Percentiles rank a stretch among this genome's conserved stretches.
Evolutionary conservation across 805 yeast genomes (phyloP).

Genomic region (Metschnikowia reukaufii): DNA sequence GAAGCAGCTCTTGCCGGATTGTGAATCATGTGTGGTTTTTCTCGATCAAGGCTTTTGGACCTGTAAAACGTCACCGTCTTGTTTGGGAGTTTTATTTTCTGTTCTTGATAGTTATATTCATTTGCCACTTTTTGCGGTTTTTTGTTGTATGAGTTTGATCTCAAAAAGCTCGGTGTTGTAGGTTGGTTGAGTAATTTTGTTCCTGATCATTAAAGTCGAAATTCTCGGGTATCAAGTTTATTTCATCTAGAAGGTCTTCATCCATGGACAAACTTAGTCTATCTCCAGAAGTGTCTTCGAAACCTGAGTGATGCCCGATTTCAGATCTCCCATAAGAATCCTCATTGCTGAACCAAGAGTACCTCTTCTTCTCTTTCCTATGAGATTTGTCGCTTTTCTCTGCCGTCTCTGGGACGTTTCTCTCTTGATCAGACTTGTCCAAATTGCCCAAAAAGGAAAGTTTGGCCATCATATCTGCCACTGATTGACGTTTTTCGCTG

Average conservation of each 20-base stretch:
- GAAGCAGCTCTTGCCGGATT: constrained; percentile 34
- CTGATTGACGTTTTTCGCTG: constrained; percentile 21
- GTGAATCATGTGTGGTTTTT: constrained; percentile 18
- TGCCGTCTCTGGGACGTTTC: neutral
- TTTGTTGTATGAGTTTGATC: constrained; percentile 42
- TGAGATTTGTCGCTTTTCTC: neutral
- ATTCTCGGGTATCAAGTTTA: constrained; percentile 38
- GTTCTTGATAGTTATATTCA: constrained; percentile 26
- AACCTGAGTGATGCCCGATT: neutral
- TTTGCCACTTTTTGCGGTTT: constrained; percentile 32
- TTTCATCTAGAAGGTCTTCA: constrained; percentile 36
- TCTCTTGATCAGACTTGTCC: neutral
- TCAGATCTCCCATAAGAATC: constrained; percentile 22
- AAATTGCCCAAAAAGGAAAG: constrained; percentile 23
- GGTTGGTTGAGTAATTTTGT: neutral
- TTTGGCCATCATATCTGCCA: constrained; percentile 31
- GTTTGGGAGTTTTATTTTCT: constrained; percentile 36
- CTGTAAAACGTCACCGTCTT: constrained; percentile 46
- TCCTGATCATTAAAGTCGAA: constrained; percentile 37
- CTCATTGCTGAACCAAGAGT: constrained; percentile 34
- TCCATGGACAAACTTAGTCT: constrained; percentile 16
- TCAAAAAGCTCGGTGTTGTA: constrained; percentile 19
- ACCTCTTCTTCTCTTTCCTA: constrained; percentile 10
- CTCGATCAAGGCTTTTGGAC: constrained; percentile 21
- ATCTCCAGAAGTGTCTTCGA: constrained; percentile 3